Evolutionary conservation across 1,284 basidiomycete species (phyloP).

Genomic region (Naganishia sp.): DNA sequence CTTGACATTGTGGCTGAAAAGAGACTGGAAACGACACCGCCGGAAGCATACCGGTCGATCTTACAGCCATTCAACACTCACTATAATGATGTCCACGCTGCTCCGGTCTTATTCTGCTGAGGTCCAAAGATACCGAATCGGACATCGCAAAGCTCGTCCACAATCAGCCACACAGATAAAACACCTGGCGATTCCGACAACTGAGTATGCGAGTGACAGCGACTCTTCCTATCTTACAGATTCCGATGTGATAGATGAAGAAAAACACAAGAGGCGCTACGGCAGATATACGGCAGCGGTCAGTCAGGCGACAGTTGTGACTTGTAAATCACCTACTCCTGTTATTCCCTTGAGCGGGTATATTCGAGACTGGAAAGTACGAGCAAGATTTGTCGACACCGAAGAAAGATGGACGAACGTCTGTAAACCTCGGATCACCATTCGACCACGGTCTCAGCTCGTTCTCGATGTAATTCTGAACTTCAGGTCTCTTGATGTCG

Average conservation of each 20-base stretch:
- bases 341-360: slow-evolving; percentile 2
- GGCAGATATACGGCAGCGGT: not conserved
- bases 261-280: slow-evolving; percentile 8
- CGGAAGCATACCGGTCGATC: not conserved
- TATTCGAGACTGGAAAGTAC: slow-evolving; percentile 16
- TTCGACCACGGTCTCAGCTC: not conserved
- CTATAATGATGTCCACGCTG: slow-evolving; percentile 31
- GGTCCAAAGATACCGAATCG: slow-evolving; percentile 30
- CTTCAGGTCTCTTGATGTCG: not conserved
- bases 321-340: not conserved
- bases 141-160: slow-evolving; percentile 22
- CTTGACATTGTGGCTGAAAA: slow-evolving; percentile 31
- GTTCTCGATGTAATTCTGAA: slow-evolving; percentile 4
- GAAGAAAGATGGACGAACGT: slow-evolving; percentile 1
- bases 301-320: not conserved
- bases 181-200: not conserved
- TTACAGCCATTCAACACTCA: not conserved
- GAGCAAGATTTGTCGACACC: slow-evolving; percentile 8
- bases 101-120: slow-evolving; percentile 30
- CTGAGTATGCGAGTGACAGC: not conserved
- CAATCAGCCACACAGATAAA: slow-evolving; percentile 14
- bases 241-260: slow-evolving; percentile 19
- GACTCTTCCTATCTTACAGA: slow-evolving; percentile 2
- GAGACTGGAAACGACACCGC: slow-evolving; percentile 5
- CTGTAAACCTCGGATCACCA: not conserved